Base-by-base conservation (phyloP, 1,284 basidiomycete genomes). In the Puccinia novopanici region DNA sequence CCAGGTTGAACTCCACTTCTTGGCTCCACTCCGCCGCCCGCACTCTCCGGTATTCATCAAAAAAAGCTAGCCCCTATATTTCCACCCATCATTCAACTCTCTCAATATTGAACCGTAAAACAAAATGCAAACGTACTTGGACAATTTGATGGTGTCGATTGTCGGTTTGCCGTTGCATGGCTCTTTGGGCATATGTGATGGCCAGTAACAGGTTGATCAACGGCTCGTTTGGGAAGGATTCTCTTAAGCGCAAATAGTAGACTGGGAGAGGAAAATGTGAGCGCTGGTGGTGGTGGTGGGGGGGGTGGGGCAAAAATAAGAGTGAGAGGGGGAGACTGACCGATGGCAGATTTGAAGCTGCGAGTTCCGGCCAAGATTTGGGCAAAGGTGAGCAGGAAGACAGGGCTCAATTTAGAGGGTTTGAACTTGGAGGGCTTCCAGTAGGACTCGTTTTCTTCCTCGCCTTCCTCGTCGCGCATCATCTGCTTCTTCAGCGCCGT, bases 161-260 rank as follows among this genome's bases (percentile, higher is more conserved):
- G 86, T 98, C 96, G 8, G 92, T 91, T 85, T 98, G 95, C 13
- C 96, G 89, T 83, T 96, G 93, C 90, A 94, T 93, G 0, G 94
- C 91, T 52, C 96, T 89, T 12, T 93, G 93, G 50, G 96, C 87
- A 63, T 92, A 97, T 0, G 93, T 91, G 54, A 95, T 90, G 0
- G 91, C 92, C 8, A 96, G 88, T 50, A 89, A 90, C 19, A 99
- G 87, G 84, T 92, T 94, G 24, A 97, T 88, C 85, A 97, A 88
- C 0, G 95, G 92, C 85, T 98, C 93, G 40, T 92, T 88, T 0
- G 90, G 91, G 82, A 91, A 91, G 82, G 92, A 89, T 82, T 95
- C 93, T 85, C 92, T 94, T 0, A 93, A 93, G 82, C 95, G 91
- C 52, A 95, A 86, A 54, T 96, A 88, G 84, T 98, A 98, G 84